Conservation (phyloP, 1,139 yeast genomes). For the Blastobotrys niveus region DNA sequence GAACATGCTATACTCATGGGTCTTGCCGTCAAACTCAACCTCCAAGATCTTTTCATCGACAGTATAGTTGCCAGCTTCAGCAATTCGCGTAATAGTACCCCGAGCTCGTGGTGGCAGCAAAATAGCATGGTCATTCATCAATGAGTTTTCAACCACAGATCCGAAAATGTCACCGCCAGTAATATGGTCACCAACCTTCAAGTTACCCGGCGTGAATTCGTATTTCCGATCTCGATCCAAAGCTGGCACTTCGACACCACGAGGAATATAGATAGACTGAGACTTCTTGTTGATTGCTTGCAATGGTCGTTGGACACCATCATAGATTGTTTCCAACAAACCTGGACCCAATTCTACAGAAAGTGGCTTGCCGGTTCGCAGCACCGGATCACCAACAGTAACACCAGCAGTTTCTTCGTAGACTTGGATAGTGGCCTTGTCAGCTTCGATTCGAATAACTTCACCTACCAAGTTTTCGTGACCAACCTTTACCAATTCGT, state of each 20-base stretch:
- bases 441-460: slow-evolving; percentile 92
- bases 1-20: slow-evolving; percentile 80
- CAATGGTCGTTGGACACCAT: slow-evolving; percentile 98
- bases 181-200: slow-evolving; percentile 93
- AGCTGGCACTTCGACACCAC: slow-evolving; percentile 97
- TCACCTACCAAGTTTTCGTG: slow-evolving; percentile 96
- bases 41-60: slow-evolving; percentile 87
- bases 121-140: slow-evolving; percentile 87
- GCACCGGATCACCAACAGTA: slow-evolving; percentile 97
- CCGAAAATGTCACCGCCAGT: slow-evolving; percentile 98
- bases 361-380: slow-evolving; percentile 95
- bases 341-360: slow-evolving; percentile 99
- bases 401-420: slow-evolving; percentile 99
- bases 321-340: slow-evolving; percentile 96
- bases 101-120: slow-evolving; percentile 96
- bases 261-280: slow-evolving; percentile 91
- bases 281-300: slow-evolving; percentile 82
- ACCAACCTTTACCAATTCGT: slow-evolving; percentile 93
- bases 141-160: slow-evolving; percentile 85
- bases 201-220: slow-evolving; percentile 73
- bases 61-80: slow-evolving; percentile 82
- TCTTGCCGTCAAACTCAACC: slow-evolving; percentile 89
- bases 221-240: slow-evolving; percentile 73
- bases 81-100: slow-evolving; percentile 90
- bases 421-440: slow-evolving; percentile 96